Base-by-base conservation (phyloP, 805 yeast genomes). In the Myxozyma lipomycoides region DNA sequence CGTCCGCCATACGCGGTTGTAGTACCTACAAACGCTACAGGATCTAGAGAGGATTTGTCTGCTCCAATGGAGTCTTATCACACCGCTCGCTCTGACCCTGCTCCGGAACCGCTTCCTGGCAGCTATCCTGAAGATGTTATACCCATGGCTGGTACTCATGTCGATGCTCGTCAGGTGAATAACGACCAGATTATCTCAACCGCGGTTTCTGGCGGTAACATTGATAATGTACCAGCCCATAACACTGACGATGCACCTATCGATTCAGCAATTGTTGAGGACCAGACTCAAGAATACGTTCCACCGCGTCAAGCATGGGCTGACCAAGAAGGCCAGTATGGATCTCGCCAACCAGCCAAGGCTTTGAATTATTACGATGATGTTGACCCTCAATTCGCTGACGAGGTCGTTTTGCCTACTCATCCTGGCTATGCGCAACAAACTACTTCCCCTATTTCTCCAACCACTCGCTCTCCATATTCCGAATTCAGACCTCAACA, bases 311-410 rank as follows among this genome's bases (percentile, higher is more conserved):
- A 46, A 18, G 38, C 26, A 2, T 50, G 58, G 55, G 35, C 38
- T 21, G 26, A 19, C 6, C n/a, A 25, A n/a, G 32, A 24, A 24
- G 48, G 7, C 28, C 45, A 25, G 4, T 15, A 10, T n/a, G 40
- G 26, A 6, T 40, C n/a, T 4, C 22, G 41, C 22, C 25, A 41
- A 5, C 42, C 45, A 15, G 15, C n/a, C 10, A 17, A 46, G 15
- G 35, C 19, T 34, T 22, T 46, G 10, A 49, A 43, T 23, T 55
- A 52, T 42, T 55, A 55, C 35, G 58, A 55, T 26, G 58, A 55
- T 32, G 49, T 45, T 18, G 58, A 52, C 32, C 56, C 56, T 2
- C 49, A 55, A 45, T 55, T 35, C 37, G 58, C 56, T 4, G 46
- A 40, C 23, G 55, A 50, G 4, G n/a, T 12, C 10, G 18, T 32